These are phyloP conservation scores for Aspergillus tubingensis DNA, from an alignment of 2,329 filamentous ascomycete species.

Conservation along the genomic window DNA sequence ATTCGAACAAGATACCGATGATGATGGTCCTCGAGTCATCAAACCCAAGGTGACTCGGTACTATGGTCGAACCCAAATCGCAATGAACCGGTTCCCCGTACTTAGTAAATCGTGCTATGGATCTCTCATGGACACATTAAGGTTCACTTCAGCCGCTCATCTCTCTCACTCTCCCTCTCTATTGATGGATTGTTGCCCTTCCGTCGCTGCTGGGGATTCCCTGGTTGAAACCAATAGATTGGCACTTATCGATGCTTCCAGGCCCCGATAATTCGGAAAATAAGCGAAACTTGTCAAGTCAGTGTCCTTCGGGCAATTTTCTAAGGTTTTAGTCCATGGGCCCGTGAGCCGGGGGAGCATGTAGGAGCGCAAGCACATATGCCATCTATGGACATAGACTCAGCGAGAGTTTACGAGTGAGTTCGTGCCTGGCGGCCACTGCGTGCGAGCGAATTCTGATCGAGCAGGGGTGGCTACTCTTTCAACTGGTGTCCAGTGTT, in stretches of 20 bases:
- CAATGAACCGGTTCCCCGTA: slow-evolving; percentile 1
- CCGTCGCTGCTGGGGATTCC: slow-evolving; percentile 2
- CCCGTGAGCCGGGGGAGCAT: slow-evolving; percentile 6
- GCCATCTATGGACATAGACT: slow-evolving; percentile 3
- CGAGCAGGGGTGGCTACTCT: slow-evolving; percentile 13
- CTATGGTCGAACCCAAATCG: not conserved
- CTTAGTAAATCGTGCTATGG: slow-evolving; percentile 4
- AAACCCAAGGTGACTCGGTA: too few species aligned
- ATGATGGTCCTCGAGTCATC: not conserved
- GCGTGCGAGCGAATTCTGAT: slow-evolving; percentile 12
- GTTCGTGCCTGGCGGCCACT: slow-evolving; percentile 21
- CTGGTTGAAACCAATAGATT: slow-evolving; percentile 14
- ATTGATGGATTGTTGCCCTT: slow-evolving; percentile 1
- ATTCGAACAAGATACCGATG: not conserved
- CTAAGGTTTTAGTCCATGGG: slow-evolving; percentile 7
- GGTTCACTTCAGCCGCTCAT: slow-evolving; percentile 10
- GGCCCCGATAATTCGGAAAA: slow-evolving; percentile 21
- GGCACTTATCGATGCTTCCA: slow-evolving; percentile 13
- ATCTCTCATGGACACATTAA: slow-evolving; percentile 12
- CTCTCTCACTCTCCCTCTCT: slow-evolving; percentile 4
- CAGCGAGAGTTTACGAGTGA: slow-evolving; percentile 7
- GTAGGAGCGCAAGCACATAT: slow-evolving; percentile 1
- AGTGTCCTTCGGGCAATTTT: slow-evolving; percentile 15
- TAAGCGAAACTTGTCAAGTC: slow-evolving; percentile 17
- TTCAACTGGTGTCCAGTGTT: slow-evolving; percentile 13